These are phyloP conservation scores for Paracoccidioides lutzii DNA, from an alignment of 2,329 filamentous ascomycete species.

Conservation along the genomic window DNA sequence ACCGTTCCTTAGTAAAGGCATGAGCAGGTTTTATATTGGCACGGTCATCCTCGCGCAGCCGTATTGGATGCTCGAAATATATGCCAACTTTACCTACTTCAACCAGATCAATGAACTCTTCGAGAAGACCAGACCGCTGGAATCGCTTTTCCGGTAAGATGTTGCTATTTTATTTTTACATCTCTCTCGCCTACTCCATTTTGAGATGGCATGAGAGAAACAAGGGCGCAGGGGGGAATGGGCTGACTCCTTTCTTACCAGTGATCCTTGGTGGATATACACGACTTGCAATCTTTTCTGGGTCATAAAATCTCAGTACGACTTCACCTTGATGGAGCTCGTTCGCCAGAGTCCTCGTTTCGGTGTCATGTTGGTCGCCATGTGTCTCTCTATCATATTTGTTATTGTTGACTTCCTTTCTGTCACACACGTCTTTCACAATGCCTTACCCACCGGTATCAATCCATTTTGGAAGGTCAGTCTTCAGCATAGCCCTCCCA, in stretches of 20 bases:
- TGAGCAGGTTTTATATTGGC: constrained; percentile 44
- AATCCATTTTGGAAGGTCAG: constrained; percentile 50
- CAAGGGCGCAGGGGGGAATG: neutral
- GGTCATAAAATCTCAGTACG: constrained; percentile 50
- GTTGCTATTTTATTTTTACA: neutral
- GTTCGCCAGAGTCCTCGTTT: constrained; percentile 51
- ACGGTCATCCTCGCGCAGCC: constrained; percentile 47
- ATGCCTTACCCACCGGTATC: constrained; percentile 39
- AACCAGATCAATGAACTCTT: constrained; percentile 44
- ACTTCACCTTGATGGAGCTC: constrained; percentile 45
- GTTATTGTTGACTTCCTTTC: constrained; percentile 49
- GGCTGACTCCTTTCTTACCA: constrained; percentile 11
- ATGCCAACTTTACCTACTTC: constrained; percentile 53
- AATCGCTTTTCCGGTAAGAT: constrained; percentile 44
- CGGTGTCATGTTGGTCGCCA: constrained; percentile 47
- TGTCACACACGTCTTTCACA: constrained; percentile 39
- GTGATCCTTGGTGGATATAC: constrained; percentile 57
- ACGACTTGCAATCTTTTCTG: constrained; percentile 48
- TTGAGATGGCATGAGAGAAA: neutral
- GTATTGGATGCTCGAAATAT: constrained; percentile 54
- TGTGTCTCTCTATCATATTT: constrained; percentile 49
- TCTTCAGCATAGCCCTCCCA: neutral
- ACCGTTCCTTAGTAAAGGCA: constrained; percentile 42
- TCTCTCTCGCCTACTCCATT: neutral
- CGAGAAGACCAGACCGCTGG: constrained; percentile 42